A percentile compares a stretch with the other conserved stretches of the same genome.
Conservation (phyloP, 1,139 yeast species). For the Scheffersomyces cryptocercus region DNA sequence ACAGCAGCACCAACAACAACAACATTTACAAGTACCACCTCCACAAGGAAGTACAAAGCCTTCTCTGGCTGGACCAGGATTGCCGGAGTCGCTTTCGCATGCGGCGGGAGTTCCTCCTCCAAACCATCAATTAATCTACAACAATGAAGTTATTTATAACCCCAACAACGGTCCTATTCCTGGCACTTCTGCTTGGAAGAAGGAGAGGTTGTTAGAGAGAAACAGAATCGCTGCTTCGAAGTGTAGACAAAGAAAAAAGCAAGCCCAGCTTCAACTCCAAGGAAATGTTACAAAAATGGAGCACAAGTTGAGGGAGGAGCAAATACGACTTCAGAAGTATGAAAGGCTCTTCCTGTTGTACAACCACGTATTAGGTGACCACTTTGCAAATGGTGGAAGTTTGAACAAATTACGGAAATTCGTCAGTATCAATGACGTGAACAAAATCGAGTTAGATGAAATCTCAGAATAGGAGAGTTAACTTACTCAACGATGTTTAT, state of each 20-base stretch:
- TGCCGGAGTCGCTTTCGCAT: neutral
- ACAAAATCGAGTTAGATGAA: neutral
- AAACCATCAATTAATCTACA: conserved; percentile 54
- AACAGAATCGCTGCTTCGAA: conserved; percentile 75
- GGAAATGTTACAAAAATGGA: conserved; percentile 47
- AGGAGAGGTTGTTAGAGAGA: conserved; percentile 66
- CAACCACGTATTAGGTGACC: neutral
- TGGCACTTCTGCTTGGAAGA: conserved; percentile 80
- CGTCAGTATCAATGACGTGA: neutral
- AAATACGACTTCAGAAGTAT: neutral
- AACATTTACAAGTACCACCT: conserved; percentile 9
- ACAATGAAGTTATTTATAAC: conserved; percentile 63
- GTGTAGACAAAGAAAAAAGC: conserved; percentile 74
- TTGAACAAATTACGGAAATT: neutral
- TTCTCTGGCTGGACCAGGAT: neutral
- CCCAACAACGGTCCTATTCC: conserved; percentile 70
- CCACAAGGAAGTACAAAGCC: conserved; percentile 8
- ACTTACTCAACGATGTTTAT: too few species aligned
- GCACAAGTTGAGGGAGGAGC: neutral
- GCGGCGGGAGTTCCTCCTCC: conserved; percentile 55
- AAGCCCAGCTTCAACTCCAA: conserved; percentile 65
- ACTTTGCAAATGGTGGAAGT: neutral
- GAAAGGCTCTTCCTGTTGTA: neutral
- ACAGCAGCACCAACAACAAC: conserved; percentile 1
- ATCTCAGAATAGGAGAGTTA: neutral